These are phyloP conservation scores for Parasitella parasitica DNA, from an alignment of 371 early-diverging fungal species.

Conservation along the genomic window DNA sequence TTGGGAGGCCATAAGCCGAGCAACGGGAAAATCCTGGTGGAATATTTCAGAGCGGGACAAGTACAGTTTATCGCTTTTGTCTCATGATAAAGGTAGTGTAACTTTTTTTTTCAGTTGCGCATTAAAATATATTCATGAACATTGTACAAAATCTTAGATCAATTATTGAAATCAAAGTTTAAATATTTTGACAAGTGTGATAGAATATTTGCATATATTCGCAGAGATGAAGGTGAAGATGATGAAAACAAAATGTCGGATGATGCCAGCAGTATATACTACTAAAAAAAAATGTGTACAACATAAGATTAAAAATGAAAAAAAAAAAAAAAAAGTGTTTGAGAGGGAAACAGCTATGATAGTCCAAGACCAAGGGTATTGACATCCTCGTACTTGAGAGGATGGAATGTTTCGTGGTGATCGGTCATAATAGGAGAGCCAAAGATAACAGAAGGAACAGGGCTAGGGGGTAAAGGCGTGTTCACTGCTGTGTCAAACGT, in stretches of 20 bases:
- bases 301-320: background rate
- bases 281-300: background rate
- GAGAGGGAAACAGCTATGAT: background rate
- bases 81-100: constrained; percentile 9
- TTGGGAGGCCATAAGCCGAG: constrained; percentile 19
- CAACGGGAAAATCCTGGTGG: constrained; percentile 26
- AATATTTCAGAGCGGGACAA: constrained; percentile 14
- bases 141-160: constrained; percentile 2
- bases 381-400: constrained; percentile 5
- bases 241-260: background rate
- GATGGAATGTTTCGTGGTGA: background rate
- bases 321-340: background rate
- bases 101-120: background rate
- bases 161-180: constrained; percentile 14
- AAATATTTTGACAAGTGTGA: constrained; percentile 21
- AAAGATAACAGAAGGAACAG: constrained; percentile 6
- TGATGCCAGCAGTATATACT: background rate
- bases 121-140: background rate
- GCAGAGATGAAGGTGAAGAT: constrained; percentile 9
- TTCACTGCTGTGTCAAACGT: constrained; percentile 15
- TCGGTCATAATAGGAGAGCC: background rate
- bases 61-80: background rate
- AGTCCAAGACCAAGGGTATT: constrained; percentile 20
- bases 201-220: constrained; percentile 16
- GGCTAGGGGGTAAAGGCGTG: constrained; percentile 19